Base-by-base conservation (phyloP, 2,329 filamentous ascomycete genomes). In the Cladosporium sp. region DNA sequence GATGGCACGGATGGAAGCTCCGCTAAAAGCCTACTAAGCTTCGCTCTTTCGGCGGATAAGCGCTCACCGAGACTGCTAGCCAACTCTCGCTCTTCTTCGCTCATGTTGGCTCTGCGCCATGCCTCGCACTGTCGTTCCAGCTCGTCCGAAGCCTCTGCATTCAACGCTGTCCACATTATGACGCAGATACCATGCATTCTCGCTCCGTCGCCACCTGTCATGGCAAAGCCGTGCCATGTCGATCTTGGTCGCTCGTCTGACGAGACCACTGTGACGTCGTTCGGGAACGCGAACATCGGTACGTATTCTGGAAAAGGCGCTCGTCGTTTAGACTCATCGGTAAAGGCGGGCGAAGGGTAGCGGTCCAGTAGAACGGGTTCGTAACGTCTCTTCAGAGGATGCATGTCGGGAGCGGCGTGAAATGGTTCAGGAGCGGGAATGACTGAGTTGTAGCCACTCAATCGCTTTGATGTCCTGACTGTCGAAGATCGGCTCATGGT, bases 191-290 rank as follows among this genome's bases (percentile, higher is more conserved):
- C 94, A 75, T 98, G 94, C 23, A 98, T 84, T 76, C 95, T 96
- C 64, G 92, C 91, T 72, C 92, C 94, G 75, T 98, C 93, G 64
- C 91, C 91, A 25, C 90, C 91, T 2, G 95, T 99, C 95, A 99
- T 98, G 68, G 92, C 93, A 75, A 99, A 99, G 58, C 95, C 95
- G 79, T 99, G 95, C 95, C 95, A 99, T 26, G 93, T 97, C n/a
- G 95, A 94, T 67, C 93, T 86, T 0, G 95, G 95, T 67, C 93
- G 86, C 76, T 97, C 92, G 74, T 99, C 95, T 1, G 93, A 93
- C 1, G 95, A 97, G 11, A 98, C 92, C 61, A 99, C 95, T 69
- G 93, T 93, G 72, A 99, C 95, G 77, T 99, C 95, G 78, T 98
- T 97, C 54, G 95, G 95, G 73, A 98, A 99, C 63, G 95, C 93